Evolutionary conservation across 768 basidiomycete species (phyloP).

Genomic region (Agaricus subrufescens): DNA sequence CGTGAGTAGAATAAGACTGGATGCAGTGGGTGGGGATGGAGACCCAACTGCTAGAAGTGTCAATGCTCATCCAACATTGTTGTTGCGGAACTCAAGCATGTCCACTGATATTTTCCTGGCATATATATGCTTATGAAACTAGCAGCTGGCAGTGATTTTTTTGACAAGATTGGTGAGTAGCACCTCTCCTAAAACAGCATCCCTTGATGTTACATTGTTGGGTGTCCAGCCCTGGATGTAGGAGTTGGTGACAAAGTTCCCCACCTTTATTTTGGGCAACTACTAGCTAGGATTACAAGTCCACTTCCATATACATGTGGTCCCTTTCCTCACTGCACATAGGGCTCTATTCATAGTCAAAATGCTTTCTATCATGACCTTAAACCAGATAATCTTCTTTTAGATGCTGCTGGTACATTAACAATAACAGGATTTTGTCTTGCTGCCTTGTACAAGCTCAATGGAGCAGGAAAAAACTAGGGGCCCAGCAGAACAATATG

Average conservation of each 20-base stretch:
- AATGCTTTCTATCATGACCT: conserved; percentile 96
- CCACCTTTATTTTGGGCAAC: conserved; percentile 85
- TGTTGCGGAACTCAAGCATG: conserved; percentile 62
- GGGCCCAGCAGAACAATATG: conserved; percentile 74
- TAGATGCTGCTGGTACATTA: conserved; percentile 77
- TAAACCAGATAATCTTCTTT: conserved; percentile 93
- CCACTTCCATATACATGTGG: not conserved
- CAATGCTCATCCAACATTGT: too few relatives aligned
- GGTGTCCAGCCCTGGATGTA: conserved; percentile 72
- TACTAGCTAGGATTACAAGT: conserved; percentile 77
- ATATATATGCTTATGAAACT: conserved; percentile 92
- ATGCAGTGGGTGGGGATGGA: too few relatives aligned
- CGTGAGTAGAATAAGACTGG: too few relatives aligned
- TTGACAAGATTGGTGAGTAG: conserved; percentile 92
- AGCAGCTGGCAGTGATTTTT: conserved; percentile 91
- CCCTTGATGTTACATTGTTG: not conserved
- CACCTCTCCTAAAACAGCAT: not conserved
- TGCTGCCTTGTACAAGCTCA: conserved; percentile 84
- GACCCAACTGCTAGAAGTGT: too few relatives aligned
- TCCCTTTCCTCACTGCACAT: not conserved
- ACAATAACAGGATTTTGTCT: conserved; percentile 97
- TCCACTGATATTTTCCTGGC: conserved; percentile 62
- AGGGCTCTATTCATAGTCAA: conserved; percentile 83
- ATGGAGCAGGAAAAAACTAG: conserved; percentile 75
- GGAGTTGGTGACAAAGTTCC: conserved; percentile 85